phyloP scores from a whole-genome alignment of 345 rosid species.

The Camelina laxa region DNA sequence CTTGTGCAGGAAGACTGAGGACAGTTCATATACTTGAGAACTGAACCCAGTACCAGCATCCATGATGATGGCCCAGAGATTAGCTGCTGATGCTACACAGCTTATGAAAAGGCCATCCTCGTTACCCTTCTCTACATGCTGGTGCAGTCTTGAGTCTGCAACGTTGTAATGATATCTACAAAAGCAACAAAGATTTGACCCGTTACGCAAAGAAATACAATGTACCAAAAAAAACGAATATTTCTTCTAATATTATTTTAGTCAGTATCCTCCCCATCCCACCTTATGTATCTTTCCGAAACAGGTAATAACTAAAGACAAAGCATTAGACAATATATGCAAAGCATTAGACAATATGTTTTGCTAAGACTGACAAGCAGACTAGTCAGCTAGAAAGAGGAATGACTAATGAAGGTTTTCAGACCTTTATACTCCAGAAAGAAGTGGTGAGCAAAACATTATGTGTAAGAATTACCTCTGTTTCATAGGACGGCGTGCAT shows the following conservation, averaged over 20 bases:
- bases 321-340: neutral
- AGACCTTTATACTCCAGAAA: neutral
- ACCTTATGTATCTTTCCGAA: neutral
- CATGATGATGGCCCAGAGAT: slow-evolving; percentile 98
- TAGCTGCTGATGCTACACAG: slow-evolving; percentile 84
- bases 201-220: slow-evolving; percentile 18
- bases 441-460: slow-evolving; percentile 1
- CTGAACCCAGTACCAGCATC: slow-evolving; percentile 97
- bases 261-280: neutral
- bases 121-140: slow-evolving; percentile 91
- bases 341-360: slow-evolving; percentile 8
- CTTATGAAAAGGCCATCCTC: slow-evolving; percentile 90
- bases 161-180: slow-evolving; percentile 96
- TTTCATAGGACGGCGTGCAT: slow-evolving; percentile 95
- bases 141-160: slow-evolving; percentile 72
- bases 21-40: slow-evolving; percentile 87
- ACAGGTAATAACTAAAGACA: slow-evolving; percentile 11
- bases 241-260: neutral
- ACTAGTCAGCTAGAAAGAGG: neutral
- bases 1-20: slow-evolving; percentile 86
- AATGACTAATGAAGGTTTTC: slow-evolving; percentile 5
- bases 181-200: slow-evolving; percentile 28
- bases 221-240: neutral
- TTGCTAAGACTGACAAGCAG: neutral
- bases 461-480: slow-evolving; percentile 61